A percentile compares a stretch with the other conserved stretches of the same genome.
Conservation (phyloP, 2,329 filamentous ascomycete species). For the Septoria petroselini region DNA sequence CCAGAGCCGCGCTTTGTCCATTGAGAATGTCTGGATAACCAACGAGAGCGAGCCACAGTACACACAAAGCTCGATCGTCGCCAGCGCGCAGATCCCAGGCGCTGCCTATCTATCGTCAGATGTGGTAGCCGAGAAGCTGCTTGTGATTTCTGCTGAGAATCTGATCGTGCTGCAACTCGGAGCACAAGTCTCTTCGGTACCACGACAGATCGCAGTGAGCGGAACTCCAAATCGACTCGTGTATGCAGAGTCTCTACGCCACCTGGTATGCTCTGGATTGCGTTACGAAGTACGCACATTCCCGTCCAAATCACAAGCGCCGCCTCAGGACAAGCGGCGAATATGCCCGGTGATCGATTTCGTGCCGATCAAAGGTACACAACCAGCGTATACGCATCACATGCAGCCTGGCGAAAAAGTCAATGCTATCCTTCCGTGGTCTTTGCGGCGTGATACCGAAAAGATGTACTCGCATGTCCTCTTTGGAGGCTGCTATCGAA, state of each 20-base stretch:
- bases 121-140: constrained; percentile 26
- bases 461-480: constrained; percentile 62
- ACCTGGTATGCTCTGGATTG: constrained; percentile 50
- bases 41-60: constrained; percentile 32
- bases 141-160: constrained; percentile 29
- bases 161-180: constrained; percentile 27
- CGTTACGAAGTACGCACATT: constrained; percentile 36
- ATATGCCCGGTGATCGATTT: constrained; percentile 48
- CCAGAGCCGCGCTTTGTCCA: constrained; percentile 8
- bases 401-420: constrained; percentile 59
- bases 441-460: constrained; percentile 43
- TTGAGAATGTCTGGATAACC: constrained; percentile 33
- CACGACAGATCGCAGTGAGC: constrained; percentile 31
- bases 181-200: constrained; percentile 23
- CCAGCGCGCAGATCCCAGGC: constrained; percentile 28
- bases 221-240: constrained; percentile 35
- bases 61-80: constrained; percentile 27
- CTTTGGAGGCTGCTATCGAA: constrained; percentile 50
- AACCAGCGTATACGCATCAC: constrained; percentile 30
- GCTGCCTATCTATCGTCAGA: constrained; percentile 22
- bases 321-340: constrained; percentile 37
- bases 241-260: constrained; percentile 34
- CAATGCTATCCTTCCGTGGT: constrained; percentile 62
- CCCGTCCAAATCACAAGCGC: constrained; percentile 22
- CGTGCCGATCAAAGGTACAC: constrained; percentile 32